Percentiles rank a stretch among this genome's conserved stretches.
These are phyloP conservation scores for Colletotrichum sublineola DNA, from an alignment of 2,329 filamentous ascomycete species.

Conservation along the genomic window DNA sequence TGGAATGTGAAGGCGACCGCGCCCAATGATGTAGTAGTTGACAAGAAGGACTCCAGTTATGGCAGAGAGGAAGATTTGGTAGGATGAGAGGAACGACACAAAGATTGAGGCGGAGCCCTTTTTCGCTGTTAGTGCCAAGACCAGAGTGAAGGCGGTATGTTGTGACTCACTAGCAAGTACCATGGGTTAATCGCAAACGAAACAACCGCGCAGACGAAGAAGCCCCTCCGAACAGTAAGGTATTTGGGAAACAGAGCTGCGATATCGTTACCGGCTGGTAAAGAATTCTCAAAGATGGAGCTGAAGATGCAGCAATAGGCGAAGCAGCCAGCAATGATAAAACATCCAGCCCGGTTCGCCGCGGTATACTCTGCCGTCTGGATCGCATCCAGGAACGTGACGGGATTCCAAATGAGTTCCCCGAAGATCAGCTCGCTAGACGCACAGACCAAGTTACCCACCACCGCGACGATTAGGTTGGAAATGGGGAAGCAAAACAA, in stretches of 20 bases:
- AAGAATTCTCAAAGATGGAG: constrained; percentile 58
- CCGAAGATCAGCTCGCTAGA: constrained; percentile 46
- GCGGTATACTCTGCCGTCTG: constrained; percentile 51
- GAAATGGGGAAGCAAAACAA: constrained; percentile 56
- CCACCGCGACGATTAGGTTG: constrained; percentile 53
- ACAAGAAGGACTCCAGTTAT: constrained; percentile 57
- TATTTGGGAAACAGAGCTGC: constrained; percentile 54
- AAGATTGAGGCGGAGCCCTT: constrained; percentile 53
- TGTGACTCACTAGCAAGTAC: constrained; percentile 55
- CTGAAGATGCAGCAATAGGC: constrained; percentile 59
- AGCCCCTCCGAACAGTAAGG: constrained; percentile 55
- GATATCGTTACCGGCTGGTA: constrained; percentile 58
- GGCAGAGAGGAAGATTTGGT: constrained; percentile 55
- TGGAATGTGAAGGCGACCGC: constrained; percentile 53
- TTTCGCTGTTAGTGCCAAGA: constrained; percentile 50
- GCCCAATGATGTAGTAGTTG: constrained; percentile 52
- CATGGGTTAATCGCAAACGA: constrained; percentile 56
- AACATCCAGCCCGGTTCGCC: constrained; percentile 53
- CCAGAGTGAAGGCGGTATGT: constrained; percentile 51
- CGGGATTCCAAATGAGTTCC: constrained; percentile 45
- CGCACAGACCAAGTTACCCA: constrained; percentile 56
- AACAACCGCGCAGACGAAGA: constrained; percentile 53
- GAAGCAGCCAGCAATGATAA: constrained; percentile 57
- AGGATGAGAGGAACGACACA: constrained; percentile 53
- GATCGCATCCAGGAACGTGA: constrained; percentile 52